A percentile compares a stretch with the other conserved stretches of the same genome.
phyloP scores from a whole-genome alignment of 495 filamentous ascomycete genomes.

The Aspergillus incahuasiensis region DNA sequence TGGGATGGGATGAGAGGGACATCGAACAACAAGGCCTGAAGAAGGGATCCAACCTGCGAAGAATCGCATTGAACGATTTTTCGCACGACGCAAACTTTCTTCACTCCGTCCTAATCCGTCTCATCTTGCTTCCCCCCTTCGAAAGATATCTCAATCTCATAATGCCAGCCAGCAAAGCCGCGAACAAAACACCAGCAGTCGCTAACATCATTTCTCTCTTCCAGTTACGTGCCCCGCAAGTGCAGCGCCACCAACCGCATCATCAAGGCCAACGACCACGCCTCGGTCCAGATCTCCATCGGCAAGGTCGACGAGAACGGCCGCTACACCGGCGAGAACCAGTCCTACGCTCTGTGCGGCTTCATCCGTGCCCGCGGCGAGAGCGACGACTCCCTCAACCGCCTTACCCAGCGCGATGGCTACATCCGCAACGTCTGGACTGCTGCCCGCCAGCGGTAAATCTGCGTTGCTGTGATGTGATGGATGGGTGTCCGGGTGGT shows the following conservation, averaged over 20 bases:
- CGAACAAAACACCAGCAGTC: neutral
- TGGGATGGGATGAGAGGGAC: neutral
- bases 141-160: too few species aligned
- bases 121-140: too few species aligned
- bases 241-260: slow-evolving; percentile 93
- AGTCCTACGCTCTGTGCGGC: slow-evolving; percentile 93
- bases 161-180: neutral
- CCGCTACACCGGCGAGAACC: slow-evolving; percentile 93
- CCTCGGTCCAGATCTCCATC: slow-evolving; percentile 82
- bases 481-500: slow-evolving; percentile 26
- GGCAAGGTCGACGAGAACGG: slow-evolving; percentile 96
- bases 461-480: slow-evolving; percentile 4
- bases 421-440: slow-evolving; percentile 96
- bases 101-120: neutral
- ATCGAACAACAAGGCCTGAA: neutral
- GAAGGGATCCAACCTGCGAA: neutral
- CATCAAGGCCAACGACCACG: slow-evolving; percentile 99
- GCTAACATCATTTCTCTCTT: slow-evolving; percentile 20
- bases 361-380: slow-evolving; percentile 98
- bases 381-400: slow-evolving; percentile 93
- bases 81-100: neutral
- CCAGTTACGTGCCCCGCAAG: slow-evolving; percentile 97
- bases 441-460: slow-evolving; percentile 64
- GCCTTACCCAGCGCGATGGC: slow-evolving; percentile 90
- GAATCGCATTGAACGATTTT: neutral